phyloP scores from a whole-genome alignment of 805 yeast genomes.

The Candida coleopterorum region DNA sequence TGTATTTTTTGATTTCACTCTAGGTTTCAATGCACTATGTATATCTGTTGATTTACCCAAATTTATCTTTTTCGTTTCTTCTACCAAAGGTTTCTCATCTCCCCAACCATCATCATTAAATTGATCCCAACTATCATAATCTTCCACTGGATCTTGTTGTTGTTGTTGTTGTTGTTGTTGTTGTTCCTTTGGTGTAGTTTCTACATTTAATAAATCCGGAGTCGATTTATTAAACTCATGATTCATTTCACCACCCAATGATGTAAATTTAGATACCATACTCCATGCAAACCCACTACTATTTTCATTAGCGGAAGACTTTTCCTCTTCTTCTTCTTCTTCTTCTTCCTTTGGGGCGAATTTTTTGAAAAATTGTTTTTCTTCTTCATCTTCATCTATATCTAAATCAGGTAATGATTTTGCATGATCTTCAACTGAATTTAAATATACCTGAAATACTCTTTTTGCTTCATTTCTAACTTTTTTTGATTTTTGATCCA shows the following conservation, averaged over 20 bases:
- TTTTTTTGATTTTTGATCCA: conserved; percentile 61
- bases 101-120: conserved; percentile 15
- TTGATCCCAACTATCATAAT: conserved; percentile 14
- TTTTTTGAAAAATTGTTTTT: conserved; percentile 27
- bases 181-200: too few species aligned
- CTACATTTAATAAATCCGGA: conserved; percentile 28
- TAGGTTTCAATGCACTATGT: conserved; percentile 4
- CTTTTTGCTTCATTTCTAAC: conserved; percentile 71
- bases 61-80: conserved; percentile 7
- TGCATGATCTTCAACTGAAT: conserved; percentile 36
- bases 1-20: conserved; percentile 1
- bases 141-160: background rate
- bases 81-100: conserved; percentile 8
- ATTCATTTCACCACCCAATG: conserved; percentile 25
- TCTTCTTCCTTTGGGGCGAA: conserved; percentile 14
- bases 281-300: conserved; percentile 32
- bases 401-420: conserved; percentile 27
- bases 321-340: conserved; percentile 3
- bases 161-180: conserved; percentile 17
- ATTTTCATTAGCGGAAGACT: conserved; percentile 1
- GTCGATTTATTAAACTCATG: conserved; percentile 34
- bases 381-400: conserved; percentile 35
- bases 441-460: conserved; percentile 56
- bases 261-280: conserved; percentile 30
- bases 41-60: conserved; percentile 7